Evolutionary conservation across 108 stramenopile genomes (phyloP).

Genomic region (Halocafeteria seosinensis): DNA sequence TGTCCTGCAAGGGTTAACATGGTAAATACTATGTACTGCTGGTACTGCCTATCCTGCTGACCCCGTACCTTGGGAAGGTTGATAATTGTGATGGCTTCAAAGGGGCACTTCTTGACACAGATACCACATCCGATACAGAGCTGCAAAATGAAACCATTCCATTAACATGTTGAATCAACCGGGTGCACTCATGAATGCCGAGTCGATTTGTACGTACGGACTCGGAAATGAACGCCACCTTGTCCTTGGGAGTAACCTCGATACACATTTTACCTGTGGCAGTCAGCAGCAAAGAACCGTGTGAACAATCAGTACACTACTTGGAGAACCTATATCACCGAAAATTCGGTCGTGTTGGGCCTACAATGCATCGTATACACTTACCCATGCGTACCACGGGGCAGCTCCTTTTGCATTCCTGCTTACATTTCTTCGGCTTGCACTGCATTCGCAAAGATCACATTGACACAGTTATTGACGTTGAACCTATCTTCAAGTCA

Average conservation of each 20-base stretch:
- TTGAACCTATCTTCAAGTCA: background rate
- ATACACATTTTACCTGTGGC: conserved; percentile 25
- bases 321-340: background rate
- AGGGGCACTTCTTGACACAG: conserved; percentile 91
- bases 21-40: background rate
- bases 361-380: background rate
- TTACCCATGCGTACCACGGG: conserved; percentile 18
- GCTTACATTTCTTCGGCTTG: conserved; percentile 28
- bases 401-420: conserved; percentile 19
- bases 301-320: background rate
- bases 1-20: conserved; percentile 40
- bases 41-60: background rate
- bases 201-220: conserved; percentile 3
- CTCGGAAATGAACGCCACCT: conserved; percentile 32
- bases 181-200: conserved; percentile 7
- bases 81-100: conserved; percentile 90
- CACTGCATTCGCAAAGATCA: conserved; percentile 1
- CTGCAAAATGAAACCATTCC: too few species aligned
- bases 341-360: background rate
- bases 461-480: background rate
- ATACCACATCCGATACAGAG: conserved; percentile 80
- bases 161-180: conserved; percentile 55
- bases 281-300: background rate
- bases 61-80: conserved; percentile 61
- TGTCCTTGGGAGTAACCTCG: conserved; percentile 19